Evolutionary conservation across 2,329 filamentous ascomycete species (phyloP).

Genomic region (Cytospora paraplurivora): DNA sequence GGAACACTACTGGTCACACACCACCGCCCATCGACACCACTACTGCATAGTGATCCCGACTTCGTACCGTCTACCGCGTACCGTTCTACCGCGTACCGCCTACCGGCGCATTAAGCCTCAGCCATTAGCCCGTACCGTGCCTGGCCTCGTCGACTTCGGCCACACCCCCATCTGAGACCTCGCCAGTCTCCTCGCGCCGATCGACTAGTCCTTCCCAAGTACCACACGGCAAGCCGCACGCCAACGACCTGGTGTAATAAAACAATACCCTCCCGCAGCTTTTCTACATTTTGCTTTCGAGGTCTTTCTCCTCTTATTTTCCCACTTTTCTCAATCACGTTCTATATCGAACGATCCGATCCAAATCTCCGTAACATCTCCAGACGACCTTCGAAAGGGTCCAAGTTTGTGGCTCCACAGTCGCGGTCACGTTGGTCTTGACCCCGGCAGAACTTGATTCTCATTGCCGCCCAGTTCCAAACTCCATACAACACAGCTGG

Average conservation of each 20-base stretch:
- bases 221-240: constrained; percentile 26
- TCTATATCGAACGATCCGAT: background rate
- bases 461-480: constrained; percentile 13
- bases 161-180: constrained; percentile 25
- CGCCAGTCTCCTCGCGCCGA: constrained; percentile 27
- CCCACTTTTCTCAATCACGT: background rate
- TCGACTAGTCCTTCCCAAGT: constrained; percentile 19
- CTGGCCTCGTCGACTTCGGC: constrained; percentile 23
- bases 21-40: constrained; percentile 6
- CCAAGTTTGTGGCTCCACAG: constrained; percentile 24
- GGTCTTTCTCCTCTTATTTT: constrained; percentile 4
- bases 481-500: constrained; percentile 22
- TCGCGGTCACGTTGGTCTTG: constrained; percentile 20
- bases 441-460: constrained; percentile 21
- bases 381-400: background rate
- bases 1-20: constrained; percentile 24
- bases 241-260: constrained; percentile 28
- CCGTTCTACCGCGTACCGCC: constrained; percentile 8
- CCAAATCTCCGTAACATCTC: background rate
- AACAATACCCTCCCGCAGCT: constrained; percentile 26
- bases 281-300: constrained; percentile 5
- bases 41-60: background rate
- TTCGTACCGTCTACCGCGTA: constrained; percentile 13
- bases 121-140: constrained; percentile 11
- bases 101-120: constrained; percentile 25